These are phyloP conservation scores for Camelina laxa DNA, from an alignment of 345 rosid species.

Conservation along the genomic window DNA sequence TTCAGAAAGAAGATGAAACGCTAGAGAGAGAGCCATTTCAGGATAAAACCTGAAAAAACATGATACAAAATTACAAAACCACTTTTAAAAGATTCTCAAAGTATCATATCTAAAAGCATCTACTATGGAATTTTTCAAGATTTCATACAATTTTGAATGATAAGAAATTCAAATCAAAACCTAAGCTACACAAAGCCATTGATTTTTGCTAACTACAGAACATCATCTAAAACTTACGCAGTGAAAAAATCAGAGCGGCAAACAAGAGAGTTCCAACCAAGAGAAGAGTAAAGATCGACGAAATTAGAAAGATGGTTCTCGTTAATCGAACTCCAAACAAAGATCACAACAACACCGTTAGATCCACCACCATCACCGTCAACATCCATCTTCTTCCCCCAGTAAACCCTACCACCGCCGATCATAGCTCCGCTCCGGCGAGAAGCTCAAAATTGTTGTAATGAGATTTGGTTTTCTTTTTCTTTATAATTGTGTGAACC, in stretches of 20 bases:
- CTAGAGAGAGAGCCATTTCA: conserved; percentile 75
- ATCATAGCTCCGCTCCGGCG: conserved; percentile 49
- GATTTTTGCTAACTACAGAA: too few species aligned
- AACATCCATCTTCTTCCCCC: conserved; percentile 54
- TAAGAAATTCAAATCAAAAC: too few species aligned
- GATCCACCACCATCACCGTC: conserved; percentile 39
- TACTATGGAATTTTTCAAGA: conserved; percentile 13
- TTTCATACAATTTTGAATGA: background rate
- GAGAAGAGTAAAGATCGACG: conserved; percentile 82
- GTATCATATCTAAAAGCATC: conserved; percentile 24
- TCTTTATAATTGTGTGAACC: conserved; percentile 22
- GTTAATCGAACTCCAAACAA: conserved; percentile 70
- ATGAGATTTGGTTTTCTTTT: background rate
- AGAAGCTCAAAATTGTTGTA: background rate
- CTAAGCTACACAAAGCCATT: too few species aligned
- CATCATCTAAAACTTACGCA: conserved; percentile 57
- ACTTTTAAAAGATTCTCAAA: conserved; percentile 31
- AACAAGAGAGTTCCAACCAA: conserved; percentile 87
- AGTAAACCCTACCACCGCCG: conserved; percentile 64
- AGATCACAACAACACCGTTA: conserved; percentile 78
- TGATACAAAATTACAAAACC: background rate
- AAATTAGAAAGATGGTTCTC: conserved; percentile 53
- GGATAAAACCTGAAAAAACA: conserved; percentile 71
- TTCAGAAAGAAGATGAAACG: conserved; percentile 66
- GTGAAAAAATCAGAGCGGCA: conserved; percentile 74